Evolutionary conservation across 305 asterid species (phyloP).

Genomic region (Fraxinus dipetala): DNA sequence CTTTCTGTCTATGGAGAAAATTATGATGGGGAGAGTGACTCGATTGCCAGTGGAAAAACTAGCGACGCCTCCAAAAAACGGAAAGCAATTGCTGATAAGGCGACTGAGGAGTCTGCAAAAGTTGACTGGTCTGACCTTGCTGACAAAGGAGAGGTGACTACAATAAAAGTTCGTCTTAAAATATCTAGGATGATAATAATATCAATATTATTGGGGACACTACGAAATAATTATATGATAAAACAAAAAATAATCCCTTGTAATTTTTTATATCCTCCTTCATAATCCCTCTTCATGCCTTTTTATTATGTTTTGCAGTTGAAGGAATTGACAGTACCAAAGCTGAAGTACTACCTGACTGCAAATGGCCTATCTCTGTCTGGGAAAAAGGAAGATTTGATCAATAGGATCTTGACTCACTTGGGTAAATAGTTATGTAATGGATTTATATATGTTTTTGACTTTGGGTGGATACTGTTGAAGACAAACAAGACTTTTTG

Average conservation of each 20-base stretch:
- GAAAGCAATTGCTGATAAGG: constrained; percentile 65
- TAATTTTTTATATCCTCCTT: background rate
- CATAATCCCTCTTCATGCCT: background rate
- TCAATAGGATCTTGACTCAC: constrained; percentile 78
- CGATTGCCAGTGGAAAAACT: constrained; percentile 36
- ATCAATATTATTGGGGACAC: background rate
- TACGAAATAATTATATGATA: background rate
- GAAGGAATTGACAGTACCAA: constrained; percentile 73
- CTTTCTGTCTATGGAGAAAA: constrained; percentile 73
- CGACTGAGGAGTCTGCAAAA: constrained; percentile 53
- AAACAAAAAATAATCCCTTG: background rate
- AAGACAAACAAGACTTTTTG: background rate
- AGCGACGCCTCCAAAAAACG: constrained; percentile 65
- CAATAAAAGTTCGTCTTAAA: background rate
- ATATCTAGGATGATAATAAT: background rate
- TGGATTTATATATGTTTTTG: background rate
- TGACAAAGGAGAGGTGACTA: constrained; percentile 74
- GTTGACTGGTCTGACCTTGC: constrained; percentile 84
- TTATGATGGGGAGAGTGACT: constrained; percentile 50
- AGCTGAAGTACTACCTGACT: constrained; percentile 65
- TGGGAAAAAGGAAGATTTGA: constrained; percentile 72
- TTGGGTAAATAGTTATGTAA: constrained; percentile 58
- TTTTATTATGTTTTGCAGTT: constrained; percentile 48
- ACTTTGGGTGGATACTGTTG: background rate
- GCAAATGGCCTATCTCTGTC: constrained; percentile 56